Evolutionary conservation across 2,329 filamentous ascomycete species (phyloP).

Genomic region (Cryphonectria carpinicola): DNA sequence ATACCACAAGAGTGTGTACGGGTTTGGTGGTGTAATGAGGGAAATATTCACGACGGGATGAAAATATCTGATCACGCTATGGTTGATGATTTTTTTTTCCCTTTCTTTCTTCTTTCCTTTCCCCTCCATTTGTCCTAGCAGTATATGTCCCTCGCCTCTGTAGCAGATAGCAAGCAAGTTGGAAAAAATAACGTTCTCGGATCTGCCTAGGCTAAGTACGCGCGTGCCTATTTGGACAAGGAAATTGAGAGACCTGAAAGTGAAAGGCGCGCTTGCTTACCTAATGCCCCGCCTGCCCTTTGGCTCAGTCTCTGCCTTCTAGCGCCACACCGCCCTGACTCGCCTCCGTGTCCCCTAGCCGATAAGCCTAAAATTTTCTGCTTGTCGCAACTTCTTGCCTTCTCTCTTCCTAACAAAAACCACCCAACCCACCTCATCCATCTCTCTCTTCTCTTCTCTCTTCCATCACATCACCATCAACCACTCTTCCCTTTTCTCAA

Average conservation of each 20-base stretch:
- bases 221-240: background rate
- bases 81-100: background rate
- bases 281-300: conserved; percentile 12
- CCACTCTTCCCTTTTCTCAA: conserved; percentile 28
- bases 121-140: conserved; percentile 9
- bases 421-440: background rate
- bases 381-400: conserved; percentile 20
- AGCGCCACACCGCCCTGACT: conserved; percentile 14
- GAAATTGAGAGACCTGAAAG: background rate
- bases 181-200: background rate
- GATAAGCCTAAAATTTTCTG: conserved; percentile 27
- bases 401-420: conserved; percentile 2
- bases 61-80: conserved; percentile 17
- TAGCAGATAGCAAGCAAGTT: background rate
- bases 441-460: conserved; percentile 30
- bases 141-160: conserved; percentile 13
- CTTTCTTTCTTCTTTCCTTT: background rate
- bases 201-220: background rate
- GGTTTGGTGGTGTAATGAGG: background rate
- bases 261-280: conserved; percentile 15
- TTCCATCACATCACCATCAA: conserved; percentile 24
- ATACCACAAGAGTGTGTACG: background rate
- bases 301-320: background rate
- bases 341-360: conserved; percentile 17
- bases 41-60: conserved; percentile 25